Conservation (phyloP, 768 basidiomycete species). For the Leccinum subtestaceum region DNA sequence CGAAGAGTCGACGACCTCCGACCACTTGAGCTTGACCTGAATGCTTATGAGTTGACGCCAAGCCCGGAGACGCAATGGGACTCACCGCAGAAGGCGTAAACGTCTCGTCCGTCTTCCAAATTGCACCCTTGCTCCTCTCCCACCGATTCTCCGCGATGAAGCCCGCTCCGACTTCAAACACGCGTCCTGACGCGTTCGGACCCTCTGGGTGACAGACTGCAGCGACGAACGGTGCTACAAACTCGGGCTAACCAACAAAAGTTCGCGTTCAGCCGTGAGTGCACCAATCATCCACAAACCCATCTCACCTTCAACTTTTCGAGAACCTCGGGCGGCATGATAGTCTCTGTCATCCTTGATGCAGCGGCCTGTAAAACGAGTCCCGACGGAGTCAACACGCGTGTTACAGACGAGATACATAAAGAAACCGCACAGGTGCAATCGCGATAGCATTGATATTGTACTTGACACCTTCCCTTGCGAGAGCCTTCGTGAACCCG, state of each 20-base stretch:
- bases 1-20: constrained; percentile 75
- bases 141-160: constrained; percentile 90
- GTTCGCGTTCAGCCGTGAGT: neutral
- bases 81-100: constrained; percentile 93
- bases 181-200: constrained; percentile 71
- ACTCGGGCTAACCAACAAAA: constrained; percentile 57
- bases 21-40: constrained; percentile 82
- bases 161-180: constrained; percentile 93
- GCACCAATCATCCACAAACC: neutral
- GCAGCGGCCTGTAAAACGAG: constrained; percentile 65
- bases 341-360: constrained; percentile 91
- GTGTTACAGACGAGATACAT: neutral
- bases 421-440: constrained; percentile 65
- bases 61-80: neutral
- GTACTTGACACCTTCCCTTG: constrained; percentile 89
- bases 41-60: neutral
- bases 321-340: constrained; percentile 93
- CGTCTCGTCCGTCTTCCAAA: constrained; percentile 85
- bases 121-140: constrained; percentile 83
- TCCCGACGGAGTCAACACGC: neutral
- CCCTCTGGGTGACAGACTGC: constrained; percentile 86
- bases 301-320: constrained; percentile 68
- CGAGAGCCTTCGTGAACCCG: constrained; percentile 89
- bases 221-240: constrained; percentile 88
- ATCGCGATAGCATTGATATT: constrained; percentile 84